Evolutionary conservation across 2,329 filamentous ascomycete species (phyloP).

Genomic region (Colletotrichum horii): DNA sequence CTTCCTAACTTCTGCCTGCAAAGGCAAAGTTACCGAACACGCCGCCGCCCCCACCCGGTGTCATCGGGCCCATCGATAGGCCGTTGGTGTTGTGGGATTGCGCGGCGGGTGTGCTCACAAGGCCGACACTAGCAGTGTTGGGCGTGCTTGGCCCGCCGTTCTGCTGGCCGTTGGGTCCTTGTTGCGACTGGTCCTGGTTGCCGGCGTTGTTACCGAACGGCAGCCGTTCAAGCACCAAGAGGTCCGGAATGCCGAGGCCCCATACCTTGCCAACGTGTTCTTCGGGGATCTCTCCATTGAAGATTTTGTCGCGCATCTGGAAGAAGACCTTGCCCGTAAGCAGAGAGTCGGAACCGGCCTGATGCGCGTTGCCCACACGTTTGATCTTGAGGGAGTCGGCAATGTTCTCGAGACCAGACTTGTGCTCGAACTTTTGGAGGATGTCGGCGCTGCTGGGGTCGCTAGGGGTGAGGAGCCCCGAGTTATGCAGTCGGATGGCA

Average conservation of each 20-base stretch:
- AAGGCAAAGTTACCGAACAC: slow-evolving; percentile 77
- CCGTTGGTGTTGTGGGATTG: slow-evolving; percentile 63
- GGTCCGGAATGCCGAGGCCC: slow-evolving; percentile 81
- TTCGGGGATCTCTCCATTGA: slow-evolving; percentile 79
- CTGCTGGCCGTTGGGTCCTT: slow-evolving; percentile 40
- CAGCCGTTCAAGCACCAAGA: slow-evolving; percentile 43
- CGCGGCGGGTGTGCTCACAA: slow-evolving; percentile 53
- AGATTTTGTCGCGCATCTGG: slow-evolving; percentile 87
- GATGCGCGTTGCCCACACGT: slow-evolving; percentile 85
- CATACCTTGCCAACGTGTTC: slow-evolving; percentile 91
- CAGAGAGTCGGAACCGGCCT: slow-evolving; percentile 91
- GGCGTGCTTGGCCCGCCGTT: slow-evolving; percentile 66
- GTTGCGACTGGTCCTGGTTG: slow-evolving; percentile 39
- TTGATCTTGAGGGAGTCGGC: slow-evolving; percentile 92
- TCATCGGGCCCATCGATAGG: slow-evolving; percentile 71
- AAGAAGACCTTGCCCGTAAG: slow-evolving; percentile 96
- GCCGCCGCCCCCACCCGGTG: slow-evolving; percentile 76
- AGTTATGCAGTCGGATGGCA: slow-evolving; percentile 73
- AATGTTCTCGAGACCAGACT: slow-evolving; percentile 91
- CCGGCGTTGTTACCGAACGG: slow-evolving; percentile 36
- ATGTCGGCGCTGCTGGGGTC: slow-evolving; percentile 74
- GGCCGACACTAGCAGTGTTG: slow-evolving; percentile 64
- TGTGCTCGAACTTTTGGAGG: slow-evolving; percentile 84
- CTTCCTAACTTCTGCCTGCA: slow-evolving; percentile 39
- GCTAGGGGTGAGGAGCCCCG: slow-evolving; percentile 65